Percentiles rank a stretch among this genome's conserved stretches.
Evolutionary conservation across 2,329 filamentous ascomycete genomes (phyloP).

Genomic region (Calonectria henricotiae): DNA sequence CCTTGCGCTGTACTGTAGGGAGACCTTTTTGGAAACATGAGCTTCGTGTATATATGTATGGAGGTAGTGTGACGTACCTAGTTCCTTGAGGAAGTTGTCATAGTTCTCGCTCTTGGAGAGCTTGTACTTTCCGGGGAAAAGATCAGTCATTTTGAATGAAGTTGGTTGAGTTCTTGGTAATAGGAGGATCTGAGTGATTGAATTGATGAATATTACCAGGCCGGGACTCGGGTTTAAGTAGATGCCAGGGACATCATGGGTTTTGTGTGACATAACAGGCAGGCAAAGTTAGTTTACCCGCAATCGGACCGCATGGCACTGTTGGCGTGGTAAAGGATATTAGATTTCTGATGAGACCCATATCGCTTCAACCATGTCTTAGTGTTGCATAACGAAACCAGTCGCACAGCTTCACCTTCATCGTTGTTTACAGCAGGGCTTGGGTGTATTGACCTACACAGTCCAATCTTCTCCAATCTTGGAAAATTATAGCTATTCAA

Average conservation of each 20-base stretch:
- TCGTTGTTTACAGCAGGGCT: no score
- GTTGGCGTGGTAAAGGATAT: constrained; percentile 7
- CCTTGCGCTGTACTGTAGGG: constrained; percentile 2
- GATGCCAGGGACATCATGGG: background rate
- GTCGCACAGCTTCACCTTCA: background rate
- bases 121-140: constrained; percentile 17
- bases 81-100: constrained; percentile 15
- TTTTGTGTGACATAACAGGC: background rate
- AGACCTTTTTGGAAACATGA: background rate
- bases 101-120: constrained; percentile 24
- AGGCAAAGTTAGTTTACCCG: background rate
- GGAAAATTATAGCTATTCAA: no score
- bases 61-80: background rate
- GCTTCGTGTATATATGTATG: background rate
- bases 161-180: background rate
- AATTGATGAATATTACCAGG: background rate
- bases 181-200: background rate
- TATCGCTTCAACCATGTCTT: constrained; percentile 7
- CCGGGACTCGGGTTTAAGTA: background rate
- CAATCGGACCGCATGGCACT: background rate
- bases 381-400: background rate
- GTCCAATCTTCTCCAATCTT: background rate
- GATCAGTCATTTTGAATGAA: background rate
- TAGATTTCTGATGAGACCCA: constrained; percentile 10
- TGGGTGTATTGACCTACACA: no score